phyloP scores from a whole-genome alignment of 306 rosid genomes.

The Canavalia ensiformis region DNA sequence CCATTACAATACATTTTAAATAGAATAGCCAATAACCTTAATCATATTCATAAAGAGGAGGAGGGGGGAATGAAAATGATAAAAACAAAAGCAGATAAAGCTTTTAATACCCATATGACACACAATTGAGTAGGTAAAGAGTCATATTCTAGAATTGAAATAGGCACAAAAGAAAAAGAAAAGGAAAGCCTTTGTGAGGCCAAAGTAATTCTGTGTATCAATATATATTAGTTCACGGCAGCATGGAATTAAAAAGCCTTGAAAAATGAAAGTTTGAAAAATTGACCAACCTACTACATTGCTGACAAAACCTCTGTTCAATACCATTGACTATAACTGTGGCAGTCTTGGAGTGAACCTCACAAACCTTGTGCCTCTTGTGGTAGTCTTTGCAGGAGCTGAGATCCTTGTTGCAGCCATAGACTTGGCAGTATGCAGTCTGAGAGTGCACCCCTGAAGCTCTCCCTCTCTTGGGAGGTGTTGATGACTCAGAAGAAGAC shows the following conservation, averaged over 20 bases:
- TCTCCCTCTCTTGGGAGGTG: slow-evolving; percentile 67
- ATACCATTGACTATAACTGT: slow-evolving; percentile 81
- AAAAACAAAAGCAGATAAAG: slow-evolving; percentile 20
- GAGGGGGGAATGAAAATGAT: not conserved
- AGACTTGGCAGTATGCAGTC: slow-evolving; percentile 78
- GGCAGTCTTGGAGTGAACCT: slow-evolving; percentile 87
- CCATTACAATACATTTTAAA: slow-evolving; percentile 22
- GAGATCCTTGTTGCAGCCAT: slow-evolving; percentile 91
- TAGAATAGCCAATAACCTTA: slow-evolving; percentile 6
- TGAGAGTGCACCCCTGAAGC: slow-evolving; percentile 61
- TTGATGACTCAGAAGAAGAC: slow-evolving; percentile 75
- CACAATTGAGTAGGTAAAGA: slow-evolving; percentile 21
- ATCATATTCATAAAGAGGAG: not conserved
- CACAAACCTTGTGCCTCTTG: slow-evolving; percentile 96
- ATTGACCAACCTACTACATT: slow-evolving; percentile 84
- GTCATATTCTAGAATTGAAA: slow-evolving; percentile 13
- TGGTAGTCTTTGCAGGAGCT: slow-evolving; percentile 83
- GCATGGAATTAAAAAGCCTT: not conserved
- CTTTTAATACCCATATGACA: not conserved
- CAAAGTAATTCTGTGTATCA: not conserved
- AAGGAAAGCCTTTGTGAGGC: not conserved
- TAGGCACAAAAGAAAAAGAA: not conserved
- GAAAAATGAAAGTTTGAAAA: slow-evolving; percentile 43
- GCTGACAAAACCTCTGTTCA: slow-evolving; percentile 96
- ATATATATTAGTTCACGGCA: slow-evolving; percentile 4